Evolutionary conservation across 768 basidiomycete species (phyloP).

Genomic region (Rubroboletus satanas): DNA sequence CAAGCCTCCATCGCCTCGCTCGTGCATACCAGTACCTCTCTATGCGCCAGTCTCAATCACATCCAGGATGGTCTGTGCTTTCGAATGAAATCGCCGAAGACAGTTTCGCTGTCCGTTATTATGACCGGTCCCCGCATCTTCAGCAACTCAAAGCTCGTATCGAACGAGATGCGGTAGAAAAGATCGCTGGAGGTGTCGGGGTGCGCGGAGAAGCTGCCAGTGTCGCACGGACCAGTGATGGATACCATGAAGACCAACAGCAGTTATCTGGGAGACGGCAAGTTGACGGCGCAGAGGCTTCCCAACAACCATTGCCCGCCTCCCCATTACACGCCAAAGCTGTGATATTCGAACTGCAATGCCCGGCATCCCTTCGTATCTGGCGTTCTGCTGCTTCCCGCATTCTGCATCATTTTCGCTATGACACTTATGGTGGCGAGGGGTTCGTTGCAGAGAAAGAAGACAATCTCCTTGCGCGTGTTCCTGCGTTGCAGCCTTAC

Average conservation of each 20-base stretch:
- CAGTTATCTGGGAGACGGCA: background rate
- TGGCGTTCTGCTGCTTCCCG: conserved; percentile 38
- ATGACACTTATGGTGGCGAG: no score
- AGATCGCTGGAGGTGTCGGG: no score
- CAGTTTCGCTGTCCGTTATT: no score
- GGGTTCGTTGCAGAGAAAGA: background rate
- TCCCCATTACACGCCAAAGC: conserved; percentile 19
- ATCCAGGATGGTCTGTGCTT: conserved; percentile 30
- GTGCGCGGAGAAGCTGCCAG: background rate
- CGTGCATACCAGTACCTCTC: conserved; percentile 30
- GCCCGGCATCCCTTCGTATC: conserved; percentile 32
- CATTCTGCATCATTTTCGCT: conserved; percentile 26
- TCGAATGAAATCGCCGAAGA: conserved; percentile 9
- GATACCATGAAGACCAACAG: background rate
- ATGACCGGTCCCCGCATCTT: no score
- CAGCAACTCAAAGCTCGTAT: no score
- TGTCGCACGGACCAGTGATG: background rate
- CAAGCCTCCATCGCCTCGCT: conserved; percentile 27
- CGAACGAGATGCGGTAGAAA: no score
- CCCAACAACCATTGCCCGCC: conserved; percentile 40
- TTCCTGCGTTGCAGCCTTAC: conserved; percentile 26
- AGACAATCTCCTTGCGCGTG: background rate
- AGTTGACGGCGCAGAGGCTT: background rate
- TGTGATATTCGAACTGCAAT: conserved; percentile 38
- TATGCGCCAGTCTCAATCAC: conserved; percentile 23